phyloP scores from a whole-genome alignment of 345 rosid species.

The Draba incana region DNA sequence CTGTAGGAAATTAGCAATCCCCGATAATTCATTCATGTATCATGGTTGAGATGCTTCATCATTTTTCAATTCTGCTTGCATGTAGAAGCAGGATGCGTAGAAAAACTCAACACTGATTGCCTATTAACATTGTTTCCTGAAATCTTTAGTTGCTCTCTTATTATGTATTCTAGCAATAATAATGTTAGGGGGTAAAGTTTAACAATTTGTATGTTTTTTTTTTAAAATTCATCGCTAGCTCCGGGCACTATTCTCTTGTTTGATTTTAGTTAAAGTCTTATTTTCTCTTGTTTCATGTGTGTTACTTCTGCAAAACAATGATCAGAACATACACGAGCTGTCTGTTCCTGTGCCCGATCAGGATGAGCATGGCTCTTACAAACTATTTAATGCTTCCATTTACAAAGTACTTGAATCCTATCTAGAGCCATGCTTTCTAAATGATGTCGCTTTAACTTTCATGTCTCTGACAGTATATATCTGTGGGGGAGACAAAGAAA shows the following conservation, averaged over 20 bases:
- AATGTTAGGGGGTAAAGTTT: background rate
- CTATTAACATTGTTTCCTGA: background rate
- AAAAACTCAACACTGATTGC: constrained; percentile 3
- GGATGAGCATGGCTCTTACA: constrained; percentile 47
- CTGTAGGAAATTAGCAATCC: constrained; percentile 12
- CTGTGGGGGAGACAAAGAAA: constrained; percentile 15
- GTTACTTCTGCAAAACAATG: constrained; percentile 33
- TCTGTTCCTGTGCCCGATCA: constrained; percentile 48
- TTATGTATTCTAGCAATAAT: background rate
- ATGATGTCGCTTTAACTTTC: constrained; percentile 2
- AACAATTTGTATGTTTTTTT: background rate
- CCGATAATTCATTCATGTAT: constrained; percentile 14
- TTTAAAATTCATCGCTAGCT: background rate
- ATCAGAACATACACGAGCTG: constrained; percentile 77
- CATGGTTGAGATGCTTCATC: constrained; percentile 19
- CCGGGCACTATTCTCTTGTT: background rate
- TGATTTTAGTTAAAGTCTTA: constrained; percentile 1
- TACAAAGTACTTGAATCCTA: constrained; percentile 53
- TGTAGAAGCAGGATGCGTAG: background rate
- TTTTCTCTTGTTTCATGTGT: constrained; percentile 24
- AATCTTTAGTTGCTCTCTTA: background rate
- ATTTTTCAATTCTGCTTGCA: constrained; percentile 1
- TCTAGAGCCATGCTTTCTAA: constrained; percentile 20
- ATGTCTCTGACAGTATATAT: constrained; percentile 8
- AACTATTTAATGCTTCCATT: constrained; percentile 60